Evolutionary conservation across 2,329 filamentous ascomycete species (phyloP).

Genomic region (Arthrobotrys pseudoclavata): DNA sequence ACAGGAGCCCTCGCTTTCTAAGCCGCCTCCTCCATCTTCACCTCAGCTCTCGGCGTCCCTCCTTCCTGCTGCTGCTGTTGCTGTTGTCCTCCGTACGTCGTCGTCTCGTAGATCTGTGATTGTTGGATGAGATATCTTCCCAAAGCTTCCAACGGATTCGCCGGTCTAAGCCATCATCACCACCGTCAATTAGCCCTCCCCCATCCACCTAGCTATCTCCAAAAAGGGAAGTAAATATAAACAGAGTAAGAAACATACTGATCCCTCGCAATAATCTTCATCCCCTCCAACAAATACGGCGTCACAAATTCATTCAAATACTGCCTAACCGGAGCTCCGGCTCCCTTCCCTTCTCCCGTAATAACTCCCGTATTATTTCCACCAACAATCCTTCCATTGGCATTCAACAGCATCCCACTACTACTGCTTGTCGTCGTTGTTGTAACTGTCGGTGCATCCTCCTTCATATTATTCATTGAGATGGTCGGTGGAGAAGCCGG

Average conservation of each 20-base stretch:
- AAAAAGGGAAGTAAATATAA: neutral
- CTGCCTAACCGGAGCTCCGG: slow-evolving; percentile 63
- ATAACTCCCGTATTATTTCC: neutral
- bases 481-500: slow-evolving; percentile 48
- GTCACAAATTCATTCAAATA: slow-evolving; percentile 64
- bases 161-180: slow-evolving; percentile 24
- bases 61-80: slow-evolving; percentile 3
- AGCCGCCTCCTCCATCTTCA: slow-evolving; percentile 58
- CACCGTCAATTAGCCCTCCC: neutral
- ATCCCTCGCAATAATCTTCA: slow-evolving; percentile 64
- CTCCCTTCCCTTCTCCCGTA: slow-evolving; percentile 15
- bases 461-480: slow-evolving; percentile 43
- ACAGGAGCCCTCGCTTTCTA: slow-evolving; percentile 23
- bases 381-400: slow-evolving; percentile 15
- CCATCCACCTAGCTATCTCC: too few species aligned
- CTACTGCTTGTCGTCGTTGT: neutral
- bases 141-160: slow-evolving; percentile 50
- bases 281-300: slow-evolving; percentile 63
- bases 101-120: slow-evolving; percentile 25
- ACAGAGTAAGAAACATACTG: slow-evolving; percentile 53
- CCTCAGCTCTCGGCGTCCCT: slow-evolving; percentile 37
- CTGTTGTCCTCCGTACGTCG: slow-evolving; percentile 1
- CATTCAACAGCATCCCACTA: neutral
- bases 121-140: slow-evolving; percentile 49
- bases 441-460: slow-evolving; percentile 12